These are phyloP conservation scores for Microcyclospora pomicola DNA, from an alignment of 2,329 filamentous ascomycete genomes.

Conservation along the genomic window DNA sequence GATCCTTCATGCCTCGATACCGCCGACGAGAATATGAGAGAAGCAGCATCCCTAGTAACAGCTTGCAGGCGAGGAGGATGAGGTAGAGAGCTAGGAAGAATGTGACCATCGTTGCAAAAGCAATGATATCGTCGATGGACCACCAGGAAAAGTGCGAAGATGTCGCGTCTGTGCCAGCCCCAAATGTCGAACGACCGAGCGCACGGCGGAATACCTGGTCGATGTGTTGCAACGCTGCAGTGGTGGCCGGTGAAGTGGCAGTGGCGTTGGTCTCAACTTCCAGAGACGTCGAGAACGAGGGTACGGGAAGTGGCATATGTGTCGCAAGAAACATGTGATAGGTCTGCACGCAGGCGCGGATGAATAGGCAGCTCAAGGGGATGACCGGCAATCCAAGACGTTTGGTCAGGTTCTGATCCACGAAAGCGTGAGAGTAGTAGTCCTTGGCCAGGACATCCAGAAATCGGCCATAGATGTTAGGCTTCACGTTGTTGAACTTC, in stretches of 20 bases:
- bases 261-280: slow-evolving; percentile 38
- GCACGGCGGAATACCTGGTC: slow-evolving; percentile 66
- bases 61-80: slow-evolving; percentile 58
- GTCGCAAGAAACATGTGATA: slow-evolving; percentile 97
- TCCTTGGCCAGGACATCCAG: slow-evolving; percentile 92
- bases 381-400: slow-evolving; percentile 83
- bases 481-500: slow-evolving; percentile 97
- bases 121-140: slow-evolving; percentile 60
- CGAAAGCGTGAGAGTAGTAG: slow-evolving; percentile 94
- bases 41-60: slow-evolving; percentile 77
- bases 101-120: slow-evolving; percentile 65
- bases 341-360: slow-evolving; percentile 84
- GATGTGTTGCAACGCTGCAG: slow-evolving; percentile 64
- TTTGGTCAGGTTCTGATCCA: slow-evolving; percentile 76
- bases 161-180: slow-evolving; percentile 23
- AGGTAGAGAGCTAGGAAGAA: slow-evolving; percentile 78
- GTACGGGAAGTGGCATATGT: slow-evolving; percentile 61
- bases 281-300: slow-evolving; percentile 52
- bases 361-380: slow-evolving; percentile 85
- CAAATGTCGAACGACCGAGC: slow-evolving; percentile 60
- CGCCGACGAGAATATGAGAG: slow-evolving; percentile 65
- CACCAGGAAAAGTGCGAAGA: slow-evolving; percentile 28
- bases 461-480: slow-evolving; percentile 75
- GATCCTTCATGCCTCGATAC: slow-evolving; percentile 66
- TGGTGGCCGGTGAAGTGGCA: slow-evolving; percentile 52